Base-by-base conservation (phyloP, 352 stramenopile species). In the Phytophthora cryptogea region DNA sequence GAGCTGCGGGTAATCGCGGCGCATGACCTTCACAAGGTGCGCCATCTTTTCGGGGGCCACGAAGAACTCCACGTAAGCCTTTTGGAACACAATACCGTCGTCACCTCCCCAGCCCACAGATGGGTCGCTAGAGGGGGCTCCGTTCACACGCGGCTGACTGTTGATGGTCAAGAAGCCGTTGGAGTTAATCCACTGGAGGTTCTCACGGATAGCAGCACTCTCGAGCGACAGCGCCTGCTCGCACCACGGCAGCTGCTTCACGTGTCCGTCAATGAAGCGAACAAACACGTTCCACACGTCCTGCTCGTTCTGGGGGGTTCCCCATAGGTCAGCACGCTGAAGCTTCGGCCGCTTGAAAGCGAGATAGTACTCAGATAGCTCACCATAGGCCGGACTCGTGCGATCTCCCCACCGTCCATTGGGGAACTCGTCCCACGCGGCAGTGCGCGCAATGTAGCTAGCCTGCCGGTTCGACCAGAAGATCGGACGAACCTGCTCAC, bases 41-140 rank as follows among this genome's bases (percentile, higher is more conserved):
- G 68, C 65, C 14, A 95, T 78, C 58, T 93, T 79, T 11, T 70
- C 68, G 17, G 95, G 96, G 28, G 87, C 95, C 23, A 91, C 86
- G 71, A 99, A 99, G 73, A 97, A 99, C 78, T 99, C 97, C 50
- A 98, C 90, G 77, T 99, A 99, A 6, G 95, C 96, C 82, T 99
- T 99, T 80, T 99, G 97, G 80, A 99, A 99, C 27, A 99, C 95
- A 49, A 96, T 89, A 20, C 97, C 97, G 48, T 96, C 86, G 44
- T 88, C 75, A 13, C 95, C 93, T 59, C 97, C 96, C 97, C 97
- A 99, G 32, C 97, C 97, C 68, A 99, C 97, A 30, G 74, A 78
- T 37, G 81, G 72, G 33, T 99, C 86, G 20, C 78, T 86, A 20
- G 90, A 98, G 17, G 81, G 73, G 58, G 76, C 88, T 20, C 90